Evolutionary conservation across 345 rosid genomes (phyloP).

Genomic region (Syzygium oleosum): DNA sequence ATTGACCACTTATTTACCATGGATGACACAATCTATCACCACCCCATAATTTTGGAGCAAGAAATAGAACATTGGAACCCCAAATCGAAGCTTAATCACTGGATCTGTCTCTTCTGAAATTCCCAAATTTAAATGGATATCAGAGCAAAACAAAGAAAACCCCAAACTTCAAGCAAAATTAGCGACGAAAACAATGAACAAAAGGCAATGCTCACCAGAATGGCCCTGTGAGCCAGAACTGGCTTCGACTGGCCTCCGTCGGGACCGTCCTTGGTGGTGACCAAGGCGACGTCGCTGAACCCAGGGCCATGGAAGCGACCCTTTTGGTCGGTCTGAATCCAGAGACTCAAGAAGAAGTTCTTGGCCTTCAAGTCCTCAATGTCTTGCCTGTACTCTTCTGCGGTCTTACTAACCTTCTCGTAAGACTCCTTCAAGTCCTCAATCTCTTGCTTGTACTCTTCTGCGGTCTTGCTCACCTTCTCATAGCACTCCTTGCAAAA

Average conservation of each 20-base stretch:
- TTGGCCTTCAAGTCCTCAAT: conserved; percentile 8
- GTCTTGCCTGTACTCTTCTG: conserved; percentile 6
- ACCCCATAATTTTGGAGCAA: too few relatives aligned
- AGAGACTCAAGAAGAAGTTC: conserved; percentile 45
- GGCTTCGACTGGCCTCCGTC: conserved; percentile 26
- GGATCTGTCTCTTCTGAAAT: too few relatives aligned
- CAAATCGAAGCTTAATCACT: too few relatives aligned
- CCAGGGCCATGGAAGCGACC: background rate
- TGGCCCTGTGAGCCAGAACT: conserved; percentile 58
- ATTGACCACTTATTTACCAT: too few relatives aligned
- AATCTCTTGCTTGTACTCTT: too few relatives aligned
- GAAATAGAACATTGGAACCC: too few relatives aligned
- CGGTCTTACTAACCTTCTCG: background rate
- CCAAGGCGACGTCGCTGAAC: conserved; percentile 56
- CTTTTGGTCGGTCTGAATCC: conserved; percentile 18
- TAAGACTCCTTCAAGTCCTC: too few relatives aligned
- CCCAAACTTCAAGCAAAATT: too few relatives aligned
- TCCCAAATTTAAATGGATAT: background rate
- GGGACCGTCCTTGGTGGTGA: conserved; percentile 37
- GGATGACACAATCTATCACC: too few relatives aligned
- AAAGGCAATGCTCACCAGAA: conserved; percentile 39
- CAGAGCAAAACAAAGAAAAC: too few relatives aligned
- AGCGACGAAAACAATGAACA: too few relatives aligned
- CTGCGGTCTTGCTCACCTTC: background rate
- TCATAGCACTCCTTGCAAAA: conserved; percentile 59